Percentiles rank a stretch among this genome's conserved stretches.
These are phyloP conservation scores for Sarocladiaceae sp. DNA, from an alignment of 2,329 filamentous ascomycete genomes.

Conservation along the genomic window DNA sequence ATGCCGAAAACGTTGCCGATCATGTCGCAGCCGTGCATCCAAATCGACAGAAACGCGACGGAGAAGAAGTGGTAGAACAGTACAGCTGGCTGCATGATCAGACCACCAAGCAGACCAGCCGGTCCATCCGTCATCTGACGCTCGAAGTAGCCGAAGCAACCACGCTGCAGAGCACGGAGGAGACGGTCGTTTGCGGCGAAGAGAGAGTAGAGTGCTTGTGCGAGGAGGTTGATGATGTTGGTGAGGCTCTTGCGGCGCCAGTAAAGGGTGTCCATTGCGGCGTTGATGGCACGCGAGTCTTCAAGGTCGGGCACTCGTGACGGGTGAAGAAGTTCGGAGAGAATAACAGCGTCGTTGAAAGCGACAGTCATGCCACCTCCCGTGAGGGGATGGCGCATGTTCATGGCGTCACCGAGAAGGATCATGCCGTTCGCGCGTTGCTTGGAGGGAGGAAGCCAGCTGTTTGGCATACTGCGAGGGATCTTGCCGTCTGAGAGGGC, in stretches of 20 bases:
- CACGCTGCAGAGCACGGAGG: conserved; percentile 75
- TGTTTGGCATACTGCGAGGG: conserved; percentile 87
- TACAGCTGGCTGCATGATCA: conserved; percentile 71
- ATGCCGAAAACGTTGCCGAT: conserved; percentile 31
- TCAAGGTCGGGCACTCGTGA: conserved; percentile 63
- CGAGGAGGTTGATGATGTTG: conserved; percentile 94
- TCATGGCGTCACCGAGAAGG: conserved; percentile 89
- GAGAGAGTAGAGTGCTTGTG: conserved; percentile 84
- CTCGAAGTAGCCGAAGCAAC: conserved; percentile 92
- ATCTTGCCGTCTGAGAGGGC: conserved; percentile 77
- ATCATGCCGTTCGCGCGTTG: conserved; percentile 62
- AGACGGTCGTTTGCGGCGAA: conserved; percentile 82
- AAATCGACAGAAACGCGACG: conserved; percentile 85
- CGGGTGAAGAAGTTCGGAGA: conserved; percentile 71
- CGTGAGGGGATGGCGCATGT: conserved; percentile 98
- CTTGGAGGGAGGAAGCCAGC: conserved; percentile 74
- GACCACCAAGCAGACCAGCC: conserved; percentile 73
- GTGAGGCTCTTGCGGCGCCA: conserved; percentile 80
- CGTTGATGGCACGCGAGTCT: conserved; percentile 61
- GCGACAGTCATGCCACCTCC: conserved; percentile 98
- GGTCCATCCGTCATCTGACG: conserved; percentile 72
- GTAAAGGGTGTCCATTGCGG: conserved; percentile 73
- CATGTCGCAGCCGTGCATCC: conserved; percentile 47
- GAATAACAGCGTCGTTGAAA: conserved; percentile 82
- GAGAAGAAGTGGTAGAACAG: conserved; percentile 93